phyloP scores from a whole-genome alignment of 345 rosid genomes.

The Acer negundo region DNA sequence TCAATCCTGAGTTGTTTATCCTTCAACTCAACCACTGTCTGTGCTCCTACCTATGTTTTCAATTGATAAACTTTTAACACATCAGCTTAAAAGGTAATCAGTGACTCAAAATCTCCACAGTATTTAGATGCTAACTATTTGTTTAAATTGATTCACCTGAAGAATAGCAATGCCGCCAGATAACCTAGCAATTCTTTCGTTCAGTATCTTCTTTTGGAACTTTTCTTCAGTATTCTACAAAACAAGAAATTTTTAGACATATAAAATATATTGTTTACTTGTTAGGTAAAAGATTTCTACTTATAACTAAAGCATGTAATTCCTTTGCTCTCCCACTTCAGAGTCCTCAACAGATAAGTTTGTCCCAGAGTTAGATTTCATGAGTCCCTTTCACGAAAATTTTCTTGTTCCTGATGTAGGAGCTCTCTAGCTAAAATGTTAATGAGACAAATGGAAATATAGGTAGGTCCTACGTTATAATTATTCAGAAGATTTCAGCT shows the following conservation, averaged over 20 bases:
- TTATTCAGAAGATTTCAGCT: not conserved
- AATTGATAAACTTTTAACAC: conserved; percentile 18
- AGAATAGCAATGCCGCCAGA: conserved; percentile 86
- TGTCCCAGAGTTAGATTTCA: not conserved
- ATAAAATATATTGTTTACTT: too few species aligned
- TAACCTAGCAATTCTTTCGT: conserved; percentile 84
- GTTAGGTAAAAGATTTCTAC: too few species aligned
- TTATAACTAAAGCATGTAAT: too few species aligned
- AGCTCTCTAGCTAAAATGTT: not conserved
- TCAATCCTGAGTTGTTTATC: conserved; percentile 85
- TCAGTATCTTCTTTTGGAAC: conserved; percentile 73
- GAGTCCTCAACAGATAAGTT: conserved; percentile 1
- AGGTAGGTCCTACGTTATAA: not conserved
- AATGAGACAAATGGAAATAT: not conserved
- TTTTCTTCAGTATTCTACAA: conserved; percentile 70
- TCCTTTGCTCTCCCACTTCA: not conserved
- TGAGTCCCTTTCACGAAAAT: not conserved
- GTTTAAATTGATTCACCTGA: conserved; percentile 49
- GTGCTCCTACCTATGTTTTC: conserved; percentile 81
- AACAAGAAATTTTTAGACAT: conserved; percentile 12
- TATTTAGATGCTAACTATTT: not conserved
- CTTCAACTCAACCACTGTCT: conserved; percentile 84
- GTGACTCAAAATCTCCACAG: not conserved
- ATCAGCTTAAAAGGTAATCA: conserved; percentile 5
- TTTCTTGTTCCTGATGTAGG: not conserved